Percentiles rank a stretch among this genome's conserved stretches.
These are phyloP conservation scores for Pyrenophora seminiperda DNA, from an alignment of 2,329 filamentous ascomycete species.

Conservation along the genomic window DNA sequence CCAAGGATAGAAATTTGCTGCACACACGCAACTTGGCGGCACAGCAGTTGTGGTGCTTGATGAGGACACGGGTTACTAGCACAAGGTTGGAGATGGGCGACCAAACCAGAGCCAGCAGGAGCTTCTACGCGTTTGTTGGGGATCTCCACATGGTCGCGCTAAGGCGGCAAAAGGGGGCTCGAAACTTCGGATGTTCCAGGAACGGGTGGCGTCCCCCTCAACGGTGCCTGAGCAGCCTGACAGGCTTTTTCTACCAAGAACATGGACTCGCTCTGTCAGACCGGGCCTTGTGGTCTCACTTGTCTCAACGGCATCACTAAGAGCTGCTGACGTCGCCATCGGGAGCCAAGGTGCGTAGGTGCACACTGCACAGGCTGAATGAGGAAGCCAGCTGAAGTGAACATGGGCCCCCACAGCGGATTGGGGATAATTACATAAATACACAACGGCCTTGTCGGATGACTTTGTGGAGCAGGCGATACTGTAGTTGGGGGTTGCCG, in stretches of 20 bases:
- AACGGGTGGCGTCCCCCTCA: constrained; percentile 11
- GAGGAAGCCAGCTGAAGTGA: constrained; percentile 3
- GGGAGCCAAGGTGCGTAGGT: background rate
- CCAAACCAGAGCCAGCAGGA: constrained; percentile 2
- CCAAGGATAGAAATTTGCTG: background rate
- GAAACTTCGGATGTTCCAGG: constrained; percentile 23
- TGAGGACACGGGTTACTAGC: background rate
- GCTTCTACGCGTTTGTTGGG: constrained; percentile 22
- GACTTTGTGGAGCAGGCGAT: background rate
- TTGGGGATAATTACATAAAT: too few species aligned
- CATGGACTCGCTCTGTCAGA: constrained; percentile 2
- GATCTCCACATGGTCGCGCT: constrained; percentile 12
- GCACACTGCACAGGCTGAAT: constrained; percentile 1
- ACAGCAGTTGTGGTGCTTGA: background rate
- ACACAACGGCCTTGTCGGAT: background rate
- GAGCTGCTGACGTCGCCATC: background rate
- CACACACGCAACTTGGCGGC: background rate
- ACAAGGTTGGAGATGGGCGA: too few species aligned
- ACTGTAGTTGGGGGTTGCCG: constrained; percentile 13
- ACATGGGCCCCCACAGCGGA: constrained; percentile 2
- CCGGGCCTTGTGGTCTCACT: constrained; percentile 7
- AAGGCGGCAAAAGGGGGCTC: constrained; percentile 13
- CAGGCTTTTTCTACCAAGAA: constrained; percentile 2
- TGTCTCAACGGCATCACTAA: background rate
- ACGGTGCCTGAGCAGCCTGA: constrained; percentile 10